Percentiles rank a stretch among this genome's conserved stretches.
These are phyloP conservation scores for Tetrapyrgos nigripes DNA, from an alignment of 1,284 basidiomycete genomes.

Conservation along the genomic window DNA sequence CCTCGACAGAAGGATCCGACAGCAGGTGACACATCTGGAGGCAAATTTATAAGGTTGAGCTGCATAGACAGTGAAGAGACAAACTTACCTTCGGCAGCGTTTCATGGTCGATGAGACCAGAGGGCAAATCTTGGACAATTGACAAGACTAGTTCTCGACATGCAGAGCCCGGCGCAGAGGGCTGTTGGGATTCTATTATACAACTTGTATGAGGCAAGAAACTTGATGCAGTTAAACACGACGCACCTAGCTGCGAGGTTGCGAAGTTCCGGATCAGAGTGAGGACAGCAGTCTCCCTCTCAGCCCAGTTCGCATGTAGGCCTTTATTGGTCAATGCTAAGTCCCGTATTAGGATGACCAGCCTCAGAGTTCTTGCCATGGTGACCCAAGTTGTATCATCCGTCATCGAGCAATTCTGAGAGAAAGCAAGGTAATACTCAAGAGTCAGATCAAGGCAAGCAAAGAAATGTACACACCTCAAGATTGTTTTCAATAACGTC, in stretches of 20 bases:
- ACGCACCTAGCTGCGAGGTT: conserved; percentile 57
- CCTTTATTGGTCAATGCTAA: conserved; percentile 76
- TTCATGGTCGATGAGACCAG: conserved; percentile 66
- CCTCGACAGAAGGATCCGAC: conserved; percentile 64
- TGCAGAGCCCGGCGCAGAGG: conserved; percentile 66
- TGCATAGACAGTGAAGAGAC: not conserved
- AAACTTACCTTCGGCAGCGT: conserved; percentile 69
- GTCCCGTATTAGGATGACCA: conserved; percentile 77
- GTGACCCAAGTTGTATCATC: conserved; percentile 66
- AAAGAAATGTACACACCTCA: conserved; percentile 57
- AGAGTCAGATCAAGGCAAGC: conserved; percentile 3
- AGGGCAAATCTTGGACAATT: conserved; percentile 71
- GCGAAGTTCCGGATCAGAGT: conserved; percentile 66
- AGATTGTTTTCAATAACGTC: conserved; percentile 90
- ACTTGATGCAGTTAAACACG: not conserved
- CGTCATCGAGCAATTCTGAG: conserved; percentile 65
- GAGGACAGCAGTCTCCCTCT: conserved; percentile 59
- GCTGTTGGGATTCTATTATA: conserved; percentile 37
- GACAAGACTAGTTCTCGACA: conserved; percentile 74
- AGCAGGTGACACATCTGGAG: conserved; percentile 78
- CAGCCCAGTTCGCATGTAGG: conserved; percentile 74
- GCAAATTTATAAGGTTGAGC: conserved; percentile 1
- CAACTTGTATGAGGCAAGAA: conserved; percentile 1
- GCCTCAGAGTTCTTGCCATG: conserved; percentile 71
- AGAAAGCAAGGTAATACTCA: not conserved